Evolutionary conservation across 371 early-diverging fungal genomes (phyloP).

Genomic region (Batrachochytrium dendrobatidis): DNA sequence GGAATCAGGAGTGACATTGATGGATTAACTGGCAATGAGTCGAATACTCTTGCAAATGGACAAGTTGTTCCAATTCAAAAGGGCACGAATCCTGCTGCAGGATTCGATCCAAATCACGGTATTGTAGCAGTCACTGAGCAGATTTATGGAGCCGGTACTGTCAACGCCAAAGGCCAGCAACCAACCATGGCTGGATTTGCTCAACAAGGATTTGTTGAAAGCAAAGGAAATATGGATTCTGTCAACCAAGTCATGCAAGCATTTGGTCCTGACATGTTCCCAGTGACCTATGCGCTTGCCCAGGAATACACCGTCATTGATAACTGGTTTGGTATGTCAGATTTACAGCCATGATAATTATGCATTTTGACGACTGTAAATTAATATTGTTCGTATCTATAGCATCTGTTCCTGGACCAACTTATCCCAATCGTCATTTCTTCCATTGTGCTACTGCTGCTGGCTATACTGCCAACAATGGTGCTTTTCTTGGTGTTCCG

Average conservation of each 20-base stretch:
- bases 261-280: conserved; percentile 13
- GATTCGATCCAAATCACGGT: conserved; percentile 10
- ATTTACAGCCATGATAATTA: too few relatives aligned
- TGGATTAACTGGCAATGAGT: conserved; percentile 13
- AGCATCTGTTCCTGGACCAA: conserved; percentile 15
- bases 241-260: too few relatives aligned
- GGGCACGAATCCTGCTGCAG: neutral
- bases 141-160: conserved; percentile 10
- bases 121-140: conserved; percentile 15
- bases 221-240: too few relatives aligned
- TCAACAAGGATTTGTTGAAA: neutral
- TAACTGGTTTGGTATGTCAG: conserved; percentile 22
- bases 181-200: conserved; percentile 20
- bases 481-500: conserved; percentile 10
- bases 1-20: conserved; percentile 8
- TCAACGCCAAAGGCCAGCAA: neutral
- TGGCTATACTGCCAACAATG: conserved; percentile 8
- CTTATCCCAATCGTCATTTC: conserved; percentile 27
- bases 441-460: conserved; percentile 19
- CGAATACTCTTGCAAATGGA: conserved; percentile 13
- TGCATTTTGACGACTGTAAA: too few relatives aligned
- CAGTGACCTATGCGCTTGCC: conserved; percentile 21
- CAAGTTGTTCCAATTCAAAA: neutral
- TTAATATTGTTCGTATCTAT: too few relatives aligned
- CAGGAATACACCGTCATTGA: conserved; percentile 25